Conservation (phyloP, 164 flowering plant genomes). For the Amborella trichopoda region DNA sequence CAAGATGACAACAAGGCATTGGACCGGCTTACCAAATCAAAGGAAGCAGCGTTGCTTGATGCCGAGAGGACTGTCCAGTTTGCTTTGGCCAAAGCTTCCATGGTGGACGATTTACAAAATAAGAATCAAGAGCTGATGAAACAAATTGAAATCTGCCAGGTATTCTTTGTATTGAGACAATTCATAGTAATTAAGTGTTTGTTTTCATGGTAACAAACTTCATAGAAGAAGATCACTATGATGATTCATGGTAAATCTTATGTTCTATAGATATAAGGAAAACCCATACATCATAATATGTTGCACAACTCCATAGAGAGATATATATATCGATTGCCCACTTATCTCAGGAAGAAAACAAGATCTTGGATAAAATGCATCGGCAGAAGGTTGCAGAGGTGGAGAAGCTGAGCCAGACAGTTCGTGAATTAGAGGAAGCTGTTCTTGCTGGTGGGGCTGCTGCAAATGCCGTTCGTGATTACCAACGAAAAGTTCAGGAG, state of each 20-base stretch:
- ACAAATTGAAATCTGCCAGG: constrained; percentile 89
- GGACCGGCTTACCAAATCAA: constrained; percentile 79
- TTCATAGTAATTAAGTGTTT: background rate
- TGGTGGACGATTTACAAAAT: constrained; percentile 89
- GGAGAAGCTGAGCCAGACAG: constrained; percentile 81
- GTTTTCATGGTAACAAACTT: too few species aligned
- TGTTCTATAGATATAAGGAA: too few species aligned
- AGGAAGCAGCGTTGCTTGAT: constrained; percentile 81
- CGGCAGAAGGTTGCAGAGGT: constrained; percentile 87
- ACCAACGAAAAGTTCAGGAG: constrained; percentile 80
- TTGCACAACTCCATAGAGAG: too few species aligned
- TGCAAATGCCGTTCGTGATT: constrained; percentile 87
- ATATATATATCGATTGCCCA: background rate
- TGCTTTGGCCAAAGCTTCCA: constrained; percentile 80
- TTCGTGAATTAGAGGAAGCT: constrained; percentile 76
- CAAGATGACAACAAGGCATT: constrained; percentile 85
- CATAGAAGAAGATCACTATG: too few species aligned
- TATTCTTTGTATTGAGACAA: constrained; percentile 6
- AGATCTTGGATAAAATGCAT: constrained; percentile 75
- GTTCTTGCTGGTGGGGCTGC: constrained; percentile 93
- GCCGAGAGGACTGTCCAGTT: constrained; percentile 74
- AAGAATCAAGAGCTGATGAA: constrained; percentile 85
- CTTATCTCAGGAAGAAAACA: constrained; percentile 61
- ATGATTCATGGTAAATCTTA: too few species aligned
- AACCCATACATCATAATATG: too few species aligned